Evolutionary conservation across 1,139 yeast species (phyloP).

Genomic region (Geotrichum fermentans): DNA sequence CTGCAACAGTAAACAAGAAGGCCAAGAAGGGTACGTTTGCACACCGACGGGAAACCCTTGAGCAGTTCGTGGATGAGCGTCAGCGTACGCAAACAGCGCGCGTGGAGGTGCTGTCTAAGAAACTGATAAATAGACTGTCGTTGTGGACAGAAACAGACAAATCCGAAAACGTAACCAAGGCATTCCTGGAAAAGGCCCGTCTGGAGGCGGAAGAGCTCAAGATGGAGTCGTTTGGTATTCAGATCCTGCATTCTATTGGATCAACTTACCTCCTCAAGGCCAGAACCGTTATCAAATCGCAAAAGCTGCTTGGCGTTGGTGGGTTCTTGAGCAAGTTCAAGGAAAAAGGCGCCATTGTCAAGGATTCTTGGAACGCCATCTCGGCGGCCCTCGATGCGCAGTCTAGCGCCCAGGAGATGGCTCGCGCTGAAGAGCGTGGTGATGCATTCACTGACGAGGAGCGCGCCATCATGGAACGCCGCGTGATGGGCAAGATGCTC

Average conservation of each 20-base stretch:
- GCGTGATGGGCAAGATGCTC: constrained; percentile 80
- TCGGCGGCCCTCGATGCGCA: constrained; percentile 91
- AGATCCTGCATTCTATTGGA: constrained; percentile 84
- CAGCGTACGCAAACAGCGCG: constrained; percentile 66
- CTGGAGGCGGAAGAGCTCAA: constrained; percentile 85
- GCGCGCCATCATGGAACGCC: constrained; percentile 78
- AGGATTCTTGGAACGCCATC: constrained; percentile 82
- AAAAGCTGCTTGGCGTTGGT: constrained; percentile 72
- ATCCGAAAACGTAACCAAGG: constrained; percentile 60
- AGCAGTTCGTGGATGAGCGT: constrained; percentile 75
- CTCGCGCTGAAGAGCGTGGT: constrained; percentile 44
- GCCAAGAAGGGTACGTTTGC: constrained; percentile 44
- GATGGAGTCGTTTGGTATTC: constrained; percentile 91
- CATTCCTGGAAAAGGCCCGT: constrained; percentile 66
- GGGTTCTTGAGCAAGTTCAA: constrained; percentile 81
- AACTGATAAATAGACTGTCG: constrained; percentile 60
- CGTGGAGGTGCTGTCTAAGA: constrained; percentile 58
- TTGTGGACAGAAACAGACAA: constrained; percentile 81
- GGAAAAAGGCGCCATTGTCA: constrained; percentile 80
- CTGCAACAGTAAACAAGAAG: constrained; percentile 31
- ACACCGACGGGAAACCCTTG: constrained; percentile 58
- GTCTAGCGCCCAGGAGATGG: constrained; percentile 70
- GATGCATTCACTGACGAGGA: constrained; percentile 73
- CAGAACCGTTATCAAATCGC: constrained; percentile 55
- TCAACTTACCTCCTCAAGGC: constrained; percentile 68